Conservation (phyloP, 495 filamentous ascomycete genomes). For the Podospora pseudopauciseta region DNA sequence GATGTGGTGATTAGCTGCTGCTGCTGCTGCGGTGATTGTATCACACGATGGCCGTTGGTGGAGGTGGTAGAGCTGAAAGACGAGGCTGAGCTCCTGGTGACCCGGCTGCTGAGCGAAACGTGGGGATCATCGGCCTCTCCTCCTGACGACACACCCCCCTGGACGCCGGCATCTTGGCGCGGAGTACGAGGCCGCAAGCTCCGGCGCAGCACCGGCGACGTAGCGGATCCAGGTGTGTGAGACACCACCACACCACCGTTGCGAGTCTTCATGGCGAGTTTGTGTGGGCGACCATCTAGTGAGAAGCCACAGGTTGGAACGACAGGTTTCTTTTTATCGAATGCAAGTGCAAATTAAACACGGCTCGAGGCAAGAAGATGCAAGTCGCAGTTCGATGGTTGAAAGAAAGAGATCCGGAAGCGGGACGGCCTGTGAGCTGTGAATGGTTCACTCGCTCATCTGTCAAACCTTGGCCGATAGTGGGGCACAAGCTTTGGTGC, state of each 20-base stretch:
- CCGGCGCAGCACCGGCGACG: conserved; percentile 15
- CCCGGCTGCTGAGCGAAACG: conserved; percentile 13
- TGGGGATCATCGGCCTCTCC: conserved; percentile 16
- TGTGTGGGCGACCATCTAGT: not conserved
- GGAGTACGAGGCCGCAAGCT: conserved; percentile 18
- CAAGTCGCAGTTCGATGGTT: not conserved
- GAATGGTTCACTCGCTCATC: not conserved
- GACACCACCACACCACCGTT: conserved; percentile 3
- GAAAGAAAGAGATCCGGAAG: not conserved
- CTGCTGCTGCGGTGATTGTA: not conserved
- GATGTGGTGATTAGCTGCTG: not conserved
- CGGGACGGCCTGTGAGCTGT: not conserved
- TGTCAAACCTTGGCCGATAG: not conserved
- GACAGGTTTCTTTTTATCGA: not conserved
- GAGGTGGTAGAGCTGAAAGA: conserved; percentile 2
- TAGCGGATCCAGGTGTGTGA: conserved; percentile 1
- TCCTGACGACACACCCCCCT: conserved; percentile 20
- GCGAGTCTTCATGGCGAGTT: conserved; percentile 18
- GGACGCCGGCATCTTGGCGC: conserved; percentile 24
- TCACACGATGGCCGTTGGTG: not conserved
- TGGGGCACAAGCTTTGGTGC: not conserved
- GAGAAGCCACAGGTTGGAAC: not conserved
- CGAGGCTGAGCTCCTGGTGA: conserved; percentile 25
- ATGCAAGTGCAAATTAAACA: not conserved
- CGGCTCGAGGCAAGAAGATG: not conserved